phyloP scores from a whole-genome alignment of 495 filamentous ascomycete species.

The Aspergillus biplanus region DNA sequence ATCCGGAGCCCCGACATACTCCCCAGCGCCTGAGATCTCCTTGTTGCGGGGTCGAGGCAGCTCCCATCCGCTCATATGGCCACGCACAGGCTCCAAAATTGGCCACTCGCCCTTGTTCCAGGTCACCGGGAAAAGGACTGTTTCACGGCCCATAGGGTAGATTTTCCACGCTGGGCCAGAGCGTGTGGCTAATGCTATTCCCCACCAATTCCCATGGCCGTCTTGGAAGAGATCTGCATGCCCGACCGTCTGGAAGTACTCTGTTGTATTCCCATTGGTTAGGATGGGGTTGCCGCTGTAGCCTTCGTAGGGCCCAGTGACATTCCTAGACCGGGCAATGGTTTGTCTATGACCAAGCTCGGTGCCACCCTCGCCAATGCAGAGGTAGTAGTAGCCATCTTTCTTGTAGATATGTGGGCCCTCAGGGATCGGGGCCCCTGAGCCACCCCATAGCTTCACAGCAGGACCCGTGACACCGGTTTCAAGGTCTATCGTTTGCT shows the following conservation, averaged over 20 bases:
- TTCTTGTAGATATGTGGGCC: constrained; percentile 64
- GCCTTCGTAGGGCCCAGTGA: constrained; percentile 55
- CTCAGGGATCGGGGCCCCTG: constrained; percentile 58
- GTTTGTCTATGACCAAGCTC: constrained; percentile 58
- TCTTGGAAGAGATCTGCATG: constrained; percentile 46
- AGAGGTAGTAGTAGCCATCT: constrained; percentile 60
- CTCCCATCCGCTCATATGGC: constrained; percentile 21
- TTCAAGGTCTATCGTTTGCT: constrained; percentile 23
- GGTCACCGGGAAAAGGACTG: constrained; percentile 54
- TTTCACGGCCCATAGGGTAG: constrained; percentile 64
- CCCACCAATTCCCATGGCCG: constrained; percentile 55
- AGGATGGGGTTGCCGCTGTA: constrained; percentile 34
- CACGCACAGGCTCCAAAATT: constrained; percentile 31
- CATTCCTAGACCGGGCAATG: constrained; percentile 54
- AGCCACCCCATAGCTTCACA: constrained; percentile 59
- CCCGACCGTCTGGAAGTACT: constrained; percentile 32
- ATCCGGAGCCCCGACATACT: constrained; percentile 23
- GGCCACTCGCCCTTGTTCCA: constrained; percentile 44
- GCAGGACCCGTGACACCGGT: constrained; percentile 19
- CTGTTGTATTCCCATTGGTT: constrained; percentile 23
- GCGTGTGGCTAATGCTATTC: constrained; percentile 50
- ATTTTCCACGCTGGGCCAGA: constrained; percentile 34
- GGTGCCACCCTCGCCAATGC: constrained; percentile 66
- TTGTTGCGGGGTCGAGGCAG: constrained; percentile 8
- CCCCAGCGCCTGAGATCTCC: constrained; percentile 10